phyloP scores from a whole-genome alignment of 2,329 filamentous ascomycete species.

The Diaporthe sp. region DNA sequence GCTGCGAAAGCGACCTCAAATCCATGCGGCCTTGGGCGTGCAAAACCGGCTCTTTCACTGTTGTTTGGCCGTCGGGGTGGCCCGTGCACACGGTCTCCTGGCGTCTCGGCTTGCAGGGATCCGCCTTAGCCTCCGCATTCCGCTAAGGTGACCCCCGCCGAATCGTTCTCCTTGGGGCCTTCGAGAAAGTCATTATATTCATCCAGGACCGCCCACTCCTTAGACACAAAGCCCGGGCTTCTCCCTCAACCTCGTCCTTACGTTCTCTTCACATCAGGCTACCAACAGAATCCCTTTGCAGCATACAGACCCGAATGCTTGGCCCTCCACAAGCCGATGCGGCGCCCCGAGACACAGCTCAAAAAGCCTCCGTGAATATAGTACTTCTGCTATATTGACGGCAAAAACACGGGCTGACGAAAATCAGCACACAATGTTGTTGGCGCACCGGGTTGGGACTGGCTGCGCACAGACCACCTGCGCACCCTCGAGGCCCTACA shows the following conservation, averaged over 20 bases:
- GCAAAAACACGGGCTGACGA: neutral
- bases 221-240: neutral
- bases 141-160: slow-evolving; percentile 19
- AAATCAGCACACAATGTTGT: neutral
- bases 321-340: neutral
- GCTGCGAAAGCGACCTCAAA: slow-evolving; percentile 21
- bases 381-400: neutral
- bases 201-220: neutral
- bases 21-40: slow-evolving; percentile 11
- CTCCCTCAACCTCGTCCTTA: neutral
- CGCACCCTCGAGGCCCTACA: no score
- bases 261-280: neutral
- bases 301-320: accelerated
- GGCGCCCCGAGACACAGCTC: neutral
- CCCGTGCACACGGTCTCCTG: slow-evolving; percentile 22
- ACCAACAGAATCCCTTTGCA: neutral
- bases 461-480: no score
- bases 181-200: neutral
- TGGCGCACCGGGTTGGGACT: no score
- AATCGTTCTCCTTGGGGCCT: neutral
- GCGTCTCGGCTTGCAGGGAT: slow-evolving; percentile 19
- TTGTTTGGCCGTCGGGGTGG: slow-evolving; percentile 7
- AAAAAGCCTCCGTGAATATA: neutral
- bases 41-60: slow-evolving; percentile 26
- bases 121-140: slow-evolving; percentile 5